Conservation (phyloP, 257 asterid species). For the Petrea volubilis region DNA sequence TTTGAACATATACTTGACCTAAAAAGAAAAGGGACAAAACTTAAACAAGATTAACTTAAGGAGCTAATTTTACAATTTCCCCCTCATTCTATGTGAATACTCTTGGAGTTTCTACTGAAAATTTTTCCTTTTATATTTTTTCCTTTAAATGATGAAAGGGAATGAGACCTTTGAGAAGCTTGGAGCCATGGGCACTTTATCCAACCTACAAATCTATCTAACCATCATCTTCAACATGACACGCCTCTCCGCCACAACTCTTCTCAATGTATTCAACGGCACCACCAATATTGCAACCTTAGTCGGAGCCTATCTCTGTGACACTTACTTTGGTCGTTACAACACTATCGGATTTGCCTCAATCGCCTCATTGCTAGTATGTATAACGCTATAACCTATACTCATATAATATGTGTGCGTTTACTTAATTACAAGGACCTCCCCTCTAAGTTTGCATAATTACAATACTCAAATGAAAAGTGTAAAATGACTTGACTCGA, state of each 20-base stretch:
- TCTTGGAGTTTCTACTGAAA: neutral
- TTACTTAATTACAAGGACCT: neutral
- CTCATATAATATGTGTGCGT: neutral
- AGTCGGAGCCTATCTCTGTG: constrained; percentile 62
- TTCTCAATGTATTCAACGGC: constrained; percentile 64
- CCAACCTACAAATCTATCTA: constrained; percentile 63
- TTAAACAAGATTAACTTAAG: too few relatives aligned
- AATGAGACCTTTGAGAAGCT: constrained; percentile 85
- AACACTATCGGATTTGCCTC: constrained; percentile 62
- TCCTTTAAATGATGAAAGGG: constrained; percentile 34
- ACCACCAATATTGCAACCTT: constrained; percentile 63
- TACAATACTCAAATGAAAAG: too few relatives aligned
- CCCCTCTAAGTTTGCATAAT: too few relatives aligned
- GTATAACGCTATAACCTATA: neutral
- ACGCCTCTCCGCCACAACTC: constrained; percentile 50
- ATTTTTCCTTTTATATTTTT: too few relatives aligned
- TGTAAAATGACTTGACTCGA: too few relatives aligned
- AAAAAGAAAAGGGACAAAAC: too few relatives aligned
- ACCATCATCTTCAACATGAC: constrained; percentile 58
- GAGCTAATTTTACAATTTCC: neutral
- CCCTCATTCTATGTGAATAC: neutral
- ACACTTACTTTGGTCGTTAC: constrained; percentile 75
- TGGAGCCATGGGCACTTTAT: constrained; percentile 66
- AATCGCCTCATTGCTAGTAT: constrained; percentile 56
- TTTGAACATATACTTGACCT: too few relatives aligned